These are phyloP conservation scores for Kazachstania africana DNA, from an alignment of 805 yeast genomes.

Conservation along the genomic window DNA sequence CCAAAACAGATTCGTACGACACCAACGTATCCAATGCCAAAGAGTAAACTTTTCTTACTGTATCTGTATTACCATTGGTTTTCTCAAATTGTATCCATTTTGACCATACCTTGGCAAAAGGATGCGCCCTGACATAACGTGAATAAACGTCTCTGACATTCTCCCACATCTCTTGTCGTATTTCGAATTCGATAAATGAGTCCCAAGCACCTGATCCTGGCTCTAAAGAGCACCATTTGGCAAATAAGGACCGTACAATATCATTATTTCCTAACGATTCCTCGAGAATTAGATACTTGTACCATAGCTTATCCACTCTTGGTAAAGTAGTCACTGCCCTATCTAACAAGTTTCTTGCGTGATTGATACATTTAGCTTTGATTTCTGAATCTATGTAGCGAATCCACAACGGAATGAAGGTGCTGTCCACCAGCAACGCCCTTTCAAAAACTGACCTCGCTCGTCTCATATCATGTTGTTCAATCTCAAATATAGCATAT, in stretches of 20 bases:
- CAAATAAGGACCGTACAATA: slow-evolving; percentile 55
- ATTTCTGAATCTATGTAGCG: slow-evolving; percentile 73
- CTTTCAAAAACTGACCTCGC: slow-evolving; percentile 85
- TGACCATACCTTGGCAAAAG: slow-evolving; percentile 50
- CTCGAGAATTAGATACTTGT: slow-evolving; percentile 67
- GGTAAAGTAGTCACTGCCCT: slow-evolving; percentile 69
- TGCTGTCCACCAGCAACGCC: slow-evolving; percentile 64
- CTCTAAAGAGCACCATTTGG: slow-evolving; percentile 72
- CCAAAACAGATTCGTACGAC: slow-evolving; percentile 3
- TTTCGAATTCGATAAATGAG: slow-evolving; percentile 62
- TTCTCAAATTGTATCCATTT: slow-evolving; percentile 68
- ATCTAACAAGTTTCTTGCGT: slow-evolving; percentile 77
- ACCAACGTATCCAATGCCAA: slow-evolving; percentile 47
- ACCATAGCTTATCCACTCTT: slow-evolving; percentile 78
- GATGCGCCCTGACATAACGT: slow-evolving; percentile 42
- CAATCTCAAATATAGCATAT: slow-evolving; percentile 79
- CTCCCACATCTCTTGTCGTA: slow-evolving; percentile 45
- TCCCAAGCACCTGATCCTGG: slow-evolving; percentile 63
- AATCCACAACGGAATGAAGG: slow-evolving; percentile 76
- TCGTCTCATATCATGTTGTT: slow-evolving; percentile 63
- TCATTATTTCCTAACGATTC: slow-evolving; percentile 57
- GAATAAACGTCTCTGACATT: slow-evolving; percentile 50
- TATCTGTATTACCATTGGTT: slow-evolving; percentile 33
- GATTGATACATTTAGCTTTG: slow-evolving; percentile 60
- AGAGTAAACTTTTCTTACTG: slow-evolving; percentile 54